Conservation (phyloP, 139 green algal species). For the Chlamydomonas applanata region DNA sequence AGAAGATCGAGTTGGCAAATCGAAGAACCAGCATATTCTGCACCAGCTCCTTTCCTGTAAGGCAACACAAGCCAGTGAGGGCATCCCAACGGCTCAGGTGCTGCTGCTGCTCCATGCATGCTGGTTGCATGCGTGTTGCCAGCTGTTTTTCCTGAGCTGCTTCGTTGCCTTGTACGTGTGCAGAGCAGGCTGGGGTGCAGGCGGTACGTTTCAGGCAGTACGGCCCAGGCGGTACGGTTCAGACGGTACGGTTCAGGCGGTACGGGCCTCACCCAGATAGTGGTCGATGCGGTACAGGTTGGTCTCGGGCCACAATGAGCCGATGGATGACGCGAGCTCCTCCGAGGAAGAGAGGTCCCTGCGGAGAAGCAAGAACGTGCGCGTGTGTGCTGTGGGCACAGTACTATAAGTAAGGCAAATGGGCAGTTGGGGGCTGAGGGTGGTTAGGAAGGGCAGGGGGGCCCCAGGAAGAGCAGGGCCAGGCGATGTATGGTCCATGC, state of each 20-base stretch:
- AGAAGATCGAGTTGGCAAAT: slow-evolving; percentile 92
- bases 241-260: background rate
- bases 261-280: slow-evolving; percentile 88
- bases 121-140: background rate
- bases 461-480: background rate
- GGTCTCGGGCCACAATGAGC: slow-evolving; percentile 79
- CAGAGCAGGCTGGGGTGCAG: no score
- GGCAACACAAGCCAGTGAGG: no score
- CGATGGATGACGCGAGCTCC: slow-evolving; percentile 72
- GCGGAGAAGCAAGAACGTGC: slow-evolving; percentile 16
- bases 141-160: no score
- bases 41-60: slow-evolving; percentile 84
- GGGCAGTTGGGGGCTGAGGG: background rate
- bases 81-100: background rate
- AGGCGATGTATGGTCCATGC: background rate
- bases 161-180: no score
- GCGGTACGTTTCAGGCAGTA: no score
- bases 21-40: slow-evolving; percentile 97
- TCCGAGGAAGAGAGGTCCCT: slow-evolving; percentile 82
- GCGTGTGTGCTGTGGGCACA: background rate
- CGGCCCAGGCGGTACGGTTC: no score
- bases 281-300: slow-evolving; percentile 97
- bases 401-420: background rate
- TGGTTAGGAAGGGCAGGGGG: background rate
- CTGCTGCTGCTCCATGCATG: no score